phyloP scores from a whole-genome alignment of 1,284 basidiomycete species.

The Ceratorhiza oryzae-sativae region DNA sequence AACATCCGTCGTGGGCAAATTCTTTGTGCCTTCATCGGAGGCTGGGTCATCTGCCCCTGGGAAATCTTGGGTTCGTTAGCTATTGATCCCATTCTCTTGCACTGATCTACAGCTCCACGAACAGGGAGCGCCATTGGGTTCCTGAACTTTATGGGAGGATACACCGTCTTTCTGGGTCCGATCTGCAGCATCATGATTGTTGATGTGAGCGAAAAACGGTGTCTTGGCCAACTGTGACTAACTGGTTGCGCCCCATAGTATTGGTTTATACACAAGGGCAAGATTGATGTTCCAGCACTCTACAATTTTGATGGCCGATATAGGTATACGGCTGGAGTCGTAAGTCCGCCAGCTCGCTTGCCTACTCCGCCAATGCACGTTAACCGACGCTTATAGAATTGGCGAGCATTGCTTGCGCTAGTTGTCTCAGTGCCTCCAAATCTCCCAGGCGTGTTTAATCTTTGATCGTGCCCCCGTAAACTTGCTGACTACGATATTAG shows the following conservation, averaged over 20 bases:
- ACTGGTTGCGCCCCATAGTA: slow-evolving; percentile 24
- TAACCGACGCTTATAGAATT: slow-evolving; percentile 60
- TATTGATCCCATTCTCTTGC: neutral
- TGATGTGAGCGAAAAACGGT: slow-evolving; percentile 40
- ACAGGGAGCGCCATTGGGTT: slow-evolving; percentile 37
- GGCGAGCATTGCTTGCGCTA: slow-evolving; percentile 70
- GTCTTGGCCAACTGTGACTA: neutral
- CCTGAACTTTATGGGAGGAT: slow-evolving; percentile 46
- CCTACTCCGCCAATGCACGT: neutral
- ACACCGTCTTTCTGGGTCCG: slow-evolving; percentile 48
- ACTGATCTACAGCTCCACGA: neutral
- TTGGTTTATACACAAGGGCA: slow-evolving; percentile 45
- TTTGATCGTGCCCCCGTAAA: neutral
- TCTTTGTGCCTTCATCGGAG: slow-evolving; percentile 74
- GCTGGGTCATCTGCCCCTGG: slow-evolving; percentile 68
- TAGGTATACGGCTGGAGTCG: slow-evolving; percentile 46
- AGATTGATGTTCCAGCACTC: slow-evolving; percentile 46
- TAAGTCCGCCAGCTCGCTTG: slow-evolving; percentile 31
- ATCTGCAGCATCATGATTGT: slow-evolving; percentile 47
- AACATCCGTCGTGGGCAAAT: slow-evolving; percentile 78
- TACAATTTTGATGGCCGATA: slow-evolving; percentile 47
- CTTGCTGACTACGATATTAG: neutral
- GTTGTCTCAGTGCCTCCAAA: slow-evolving; percentile 68
- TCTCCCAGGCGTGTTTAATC: slow-evolving; percentile 56
- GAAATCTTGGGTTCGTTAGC: slow-evolving; percentile 56